Evolutionary conservation across 129 eudicot species (phyloP).

Genomic region (Artemisia argyi): DNA sequence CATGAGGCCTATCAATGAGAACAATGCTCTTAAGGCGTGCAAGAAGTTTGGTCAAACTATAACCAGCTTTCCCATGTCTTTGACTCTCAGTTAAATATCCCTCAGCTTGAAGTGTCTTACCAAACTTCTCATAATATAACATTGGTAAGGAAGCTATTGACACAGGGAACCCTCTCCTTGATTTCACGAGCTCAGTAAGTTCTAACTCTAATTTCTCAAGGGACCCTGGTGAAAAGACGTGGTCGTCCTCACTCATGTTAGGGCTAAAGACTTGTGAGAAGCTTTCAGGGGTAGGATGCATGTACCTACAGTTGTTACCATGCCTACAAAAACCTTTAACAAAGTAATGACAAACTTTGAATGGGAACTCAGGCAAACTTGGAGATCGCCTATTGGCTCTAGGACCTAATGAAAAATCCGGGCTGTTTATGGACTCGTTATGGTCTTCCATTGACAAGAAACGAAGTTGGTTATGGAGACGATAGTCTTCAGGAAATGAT

Average conservation of each 20-base stretch:
- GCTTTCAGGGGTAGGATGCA: conserved; percentile 53
- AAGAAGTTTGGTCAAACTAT: conserved; percentile 89
- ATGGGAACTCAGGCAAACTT: conserved; percentile 55
- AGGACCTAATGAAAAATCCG: conserved; percentile 48
- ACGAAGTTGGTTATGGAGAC: conserved; percentile 48
- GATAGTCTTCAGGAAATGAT: conserved; percentile 43
- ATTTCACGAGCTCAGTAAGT: conserved; percentile 55
- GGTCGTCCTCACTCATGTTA: conserved; percentile 38
- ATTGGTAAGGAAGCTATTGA: conserved; percentile 65
- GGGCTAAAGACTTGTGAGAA: conserved; percentile 42
- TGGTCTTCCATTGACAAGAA: conserved; percentile 53
- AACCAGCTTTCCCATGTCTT: conserved; percentile 92
- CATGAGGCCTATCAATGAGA: conserved; percentile 94
- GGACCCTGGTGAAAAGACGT: conserved; percentile 47
- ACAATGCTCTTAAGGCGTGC: conserved; percentile 74
- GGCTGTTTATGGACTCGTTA: conserved; percentile 33
- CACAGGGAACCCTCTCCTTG: conserved; percentile 57
- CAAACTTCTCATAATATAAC: conserved; percentile 58
- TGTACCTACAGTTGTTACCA: conserved; percentile 56
- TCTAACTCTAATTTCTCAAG: conserved; percentile 65
- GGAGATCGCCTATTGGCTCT: conserved; percentile 57
- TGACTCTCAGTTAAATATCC: conserved; percentile 96
- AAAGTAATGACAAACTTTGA: conserved; percentile 63
- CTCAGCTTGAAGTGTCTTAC: conserved; percentile 69
- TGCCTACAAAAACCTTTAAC: conserved; percentile 59